Base-by-base conservation (phyloP, 495 filamentous ascomycete species). In the Xylaria palmicola region DNA sequence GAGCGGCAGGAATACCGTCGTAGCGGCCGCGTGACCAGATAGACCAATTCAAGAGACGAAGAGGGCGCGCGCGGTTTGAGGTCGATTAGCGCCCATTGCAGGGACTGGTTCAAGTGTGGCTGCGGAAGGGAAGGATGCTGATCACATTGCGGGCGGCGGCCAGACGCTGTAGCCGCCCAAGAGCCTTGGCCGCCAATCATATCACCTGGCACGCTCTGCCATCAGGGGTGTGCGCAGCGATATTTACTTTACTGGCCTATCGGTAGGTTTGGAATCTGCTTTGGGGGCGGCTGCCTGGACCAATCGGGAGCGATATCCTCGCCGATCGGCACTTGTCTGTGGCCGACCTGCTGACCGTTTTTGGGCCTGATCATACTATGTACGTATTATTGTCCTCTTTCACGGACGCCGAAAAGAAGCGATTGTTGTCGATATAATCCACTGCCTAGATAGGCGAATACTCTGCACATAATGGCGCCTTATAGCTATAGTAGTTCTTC, bases 91-190 rank as follows among this genome's bases (percentile, higher is more conserved):
- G 53, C 44, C 8, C 5, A 34, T 56, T 55, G 27, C 22, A 44
- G 53, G 8, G 53, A 56, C 53, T 56, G 53, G 53, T 29, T 1
- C 15, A 6, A 22, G 1, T 40, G 37, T 17, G 47, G 29, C 10
- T 22, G 27, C 29, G n/a, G n/a, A 50, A n/a, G 47, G 22, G 27
- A 17, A 50, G 24, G 37, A 37, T 37, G 37, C 52, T 55, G 29
- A 44, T 6, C 30, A 24, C 8, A 4, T 13, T 9, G 19, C 4
- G 8, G 5, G 22, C 10, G 3, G 29, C 29, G 32, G 15, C 36
- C 52, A 32, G 53, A 43, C 32, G 26, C 9, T 56, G 53, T 56
- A 56, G 27, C 53, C 53, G 53, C 53, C 39, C 27, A n/a, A 32
- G 15, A 6, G 39, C 15, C 6, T 44, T 44, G 1, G 32, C 15